Evolutionary conservation across 179 eudicot genomes (phyloP).

Genomic region (Silene vulgaris): DNA sequence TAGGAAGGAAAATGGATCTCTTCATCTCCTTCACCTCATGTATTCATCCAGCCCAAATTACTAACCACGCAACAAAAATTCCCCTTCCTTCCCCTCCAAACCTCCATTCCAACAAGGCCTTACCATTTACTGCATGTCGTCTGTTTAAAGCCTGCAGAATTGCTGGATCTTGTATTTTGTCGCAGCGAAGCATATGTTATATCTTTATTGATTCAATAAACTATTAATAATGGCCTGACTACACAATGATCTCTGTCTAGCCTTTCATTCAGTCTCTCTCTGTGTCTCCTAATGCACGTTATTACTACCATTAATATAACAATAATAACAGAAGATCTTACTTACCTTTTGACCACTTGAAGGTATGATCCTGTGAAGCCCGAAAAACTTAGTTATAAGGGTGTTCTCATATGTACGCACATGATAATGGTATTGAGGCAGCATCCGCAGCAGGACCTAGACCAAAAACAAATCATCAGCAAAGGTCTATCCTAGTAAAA

Average conservation of each 20-base stretch:
- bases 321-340: not conserved
- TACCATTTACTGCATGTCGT: too few relatives aligned
- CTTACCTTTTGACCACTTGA: slow-evolving; percentile 93
- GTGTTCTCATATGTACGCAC: slow-evolving; percentile 86
- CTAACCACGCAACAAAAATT: too few relatives aligned
- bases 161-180: not conserved
- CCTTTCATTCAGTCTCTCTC: slow-evolving; percentile 1
- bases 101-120: too few relatives aligned
- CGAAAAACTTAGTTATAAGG: slow-evolving; percentile 95
- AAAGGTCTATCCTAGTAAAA: not conserved
- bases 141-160: not conserved
- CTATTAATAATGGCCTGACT: too few relatives aligned
- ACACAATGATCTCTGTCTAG: not conserved
- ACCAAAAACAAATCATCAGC: slow-evolving; percentile 25
- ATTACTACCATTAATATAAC: not conserved
- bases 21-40: too few relatives aligned
- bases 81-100: too few relatives aligned
- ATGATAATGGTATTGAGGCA: slow-evolving; percentile 79
- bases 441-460: slow-evolving; percentile 88
- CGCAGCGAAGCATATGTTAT: not conserved
- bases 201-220: not conserved
- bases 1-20: too few relatives aligned
- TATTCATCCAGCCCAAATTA: too few relatives aligned
- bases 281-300: not conserved
- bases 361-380: slow-evolving; percentile 95